Evolutionary conservation across 2,329 filamentous ascomycete species (phyloP), one percentile per base, ranked within the genome.

Genomic region (Immersiporthe knoxdaviesiana): DNA sequence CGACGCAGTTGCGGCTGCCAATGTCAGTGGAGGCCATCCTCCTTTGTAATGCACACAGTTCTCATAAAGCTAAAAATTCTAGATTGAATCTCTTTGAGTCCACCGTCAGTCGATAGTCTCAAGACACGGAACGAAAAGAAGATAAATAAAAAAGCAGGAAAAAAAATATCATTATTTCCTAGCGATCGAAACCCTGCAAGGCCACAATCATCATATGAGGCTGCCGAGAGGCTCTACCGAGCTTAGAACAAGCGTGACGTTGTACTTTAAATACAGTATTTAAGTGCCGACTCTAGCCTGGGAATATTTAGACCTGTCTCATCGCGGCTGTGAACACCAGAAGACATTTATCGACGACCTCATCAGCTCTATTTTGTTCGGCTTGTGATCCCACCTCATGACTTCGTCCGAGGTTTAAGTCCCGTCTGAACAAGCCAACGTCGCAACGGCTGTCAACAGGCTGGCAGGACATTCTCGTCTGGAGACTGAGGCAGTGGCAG

Each of bases 401-500:
- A 18, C 5, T 18, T 16, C 52, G 27, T 30, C 52, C 52, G 27
- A 54, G 24, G 24, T 6, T n/a, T 32, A 16, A 27, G 6, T 56
- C 27, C 27, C 56, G 27, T 37, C 24, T 37, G 30, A 37, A 35
- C 21, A 35, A 11, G 32, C 7, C 30, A 21, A 37, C 56, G 8
- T 12, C 56, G 3, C 24, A 59, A 16, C 27, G 30, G 27, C 60
- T 59, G 39, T 44, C 47, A n/a, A 27, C 21, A 24, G 16, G 16
- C 30, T 59, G 54, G 18, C 18, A 35, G 32, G 21, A 37, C 32
- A 4, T 21, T 65, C 35, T 41, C 66, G 59, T 68, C 61, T 32
- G 27, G 58, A 64, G 61, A 32, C 39, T 50, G 35, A 21, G 39
- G 27, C 30, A 54, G 52, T 8, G 18, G 21, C 30, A 18, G 16